Evolutionary conservation across 768 basidiomycete genomes (phyloP).

Genomic region (Strobilomyces dryophilus): DNA sequence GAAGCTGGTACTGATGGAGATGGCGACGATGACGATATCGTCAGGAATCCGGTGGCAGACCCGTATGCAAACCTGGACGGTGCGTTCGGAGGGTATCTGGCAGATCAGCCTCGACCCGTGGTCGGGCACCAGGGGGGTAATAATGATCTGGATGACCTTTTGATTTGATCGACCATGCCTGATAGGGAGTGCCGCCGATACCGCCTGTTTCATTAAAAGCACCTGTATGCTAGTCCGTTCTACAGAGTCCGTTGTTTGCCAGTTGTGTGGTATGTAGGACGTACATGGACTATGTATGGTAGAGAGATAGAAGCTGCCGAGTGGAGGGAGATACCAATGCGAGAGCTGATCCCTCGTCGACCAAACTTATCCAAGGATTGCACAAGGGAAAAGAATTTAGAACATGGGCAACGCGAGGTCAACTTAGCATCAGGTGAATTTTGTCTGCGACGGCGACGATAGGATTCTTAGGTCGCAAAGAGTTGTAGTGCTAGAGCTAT

Average conservation of each 20-base stretch:
- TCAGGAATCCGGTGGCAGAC: slow-evolving; percentile 40
- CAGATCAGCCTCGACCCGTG: slow-evolving; percentile 71
- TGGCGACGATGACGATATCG: slow-evolving; percentile 41
- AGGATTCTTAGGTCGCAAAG: slow-evolving; percentile 55
- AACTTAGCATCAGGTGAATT: slow-evolving; percentile 29
- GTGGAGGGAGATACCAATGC: background rate
- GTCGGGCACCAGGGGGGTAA: slow-evolving; percentile 36
- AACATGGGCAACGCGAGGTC: background rate
- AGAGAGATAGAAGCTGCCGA: background rate
- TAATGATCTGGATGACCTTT: slow-evolving; percentile 60
- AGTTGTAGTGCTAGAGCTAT: slow-evolving; percentile 76
- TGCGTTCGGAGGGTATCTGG: slow-evolving; percentile 70
- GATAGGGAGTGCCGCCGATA: background rate
- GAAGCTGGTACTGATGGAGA: slow-evolving; percentile 29
- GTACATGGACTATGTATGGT: background rate
- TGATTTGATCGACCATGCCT: slow-evolving; percentile 41
- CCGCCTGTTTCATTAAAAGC: background rate
- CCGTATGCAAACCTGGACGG: slow-evolving; percentile 82
- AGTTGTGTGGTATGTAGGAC: slow-evolving; percentile 10
- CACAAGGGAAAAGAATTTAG: background rate
- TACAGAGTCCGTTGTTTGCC: background rate
- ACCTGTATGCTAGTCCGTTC: slow-evolving; percentile 3
- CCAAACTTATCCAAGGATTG: background rate
- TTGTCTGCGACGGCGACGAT: slow-evolving; percentile 28
- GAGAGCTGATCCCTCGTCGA: background rate